Evolutionary conservation across 2,329 filamentous ascomycete species (phyloP).

Genomic region (Xylariaceae sp.): DNA sequence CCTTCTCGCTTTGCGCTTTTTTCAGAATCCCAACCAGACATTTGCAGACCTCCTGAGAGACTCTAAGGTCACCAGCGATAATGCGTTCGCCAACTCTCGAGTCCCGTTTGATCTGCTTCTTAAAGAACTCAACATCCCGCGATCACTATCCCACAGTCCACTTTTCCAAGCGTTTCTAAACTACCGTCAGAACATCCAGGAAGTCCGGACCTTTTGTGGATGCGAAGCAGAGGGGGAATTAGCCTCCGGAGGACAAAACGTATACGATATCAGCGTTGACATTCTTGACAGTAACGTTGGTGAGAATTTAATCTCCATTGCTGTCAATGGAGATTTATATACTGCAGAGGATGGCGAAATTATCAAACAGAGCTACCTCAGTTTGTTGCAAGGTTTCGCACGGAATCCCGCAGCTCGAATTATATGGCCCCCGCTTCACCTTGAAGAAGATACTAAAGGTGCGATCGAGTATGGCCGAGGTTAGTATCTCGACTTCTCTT

Average conservation of each 20-base stretch:
- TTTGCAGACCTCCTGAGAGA: slow-evolving; percentile 7
- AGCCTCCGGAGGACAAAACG: slow-evolving; percentile 10
- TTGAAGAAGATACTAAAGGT: too few relatives aligned
- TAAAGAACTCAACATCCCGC: slow-evolving; percentile 43
- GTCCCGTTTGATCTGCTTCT: slow-evolving; percentile 52
- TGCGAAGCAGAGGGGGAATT: slow-evolving; percentile 21
- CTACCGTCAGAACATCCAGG: slow-evolving; percentile 42
- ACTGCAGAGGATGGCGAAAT: not conserved
- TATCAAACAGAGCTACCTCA: not conserved
- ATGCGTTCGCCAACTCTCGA: slow-evolving; percentile 42
- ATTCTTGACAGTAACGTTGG: slow-evolving; percentile 5
- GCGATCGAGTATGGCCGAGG: too few relatives aligned
- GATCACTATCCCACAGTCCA: slow-evolving; percentile 44
- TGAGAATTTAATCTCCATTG: not conserved
- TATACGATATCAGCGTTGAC: slow-evolving; percentile 28
- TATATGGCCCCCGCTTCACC: not conserved
- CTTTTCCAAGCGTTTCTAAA: slow-evolving; percentile 53
- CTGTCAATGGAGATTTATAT: slow-evolving; percentile 1
- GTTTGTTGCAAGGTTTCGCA: not conserved
- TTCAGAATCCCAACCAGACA: not conserved
- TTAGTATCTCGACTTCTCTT: too few relatives aligned
- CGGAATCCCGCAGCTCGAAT: not conserved
- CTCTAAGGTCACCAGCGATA: slow-evolving; percentile 2
- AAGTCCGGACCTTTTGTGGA: slow-evolving; percentile 31
- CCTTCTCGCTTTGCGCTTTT: slow-evolving; percentile 40